Conservation (phyloP, 148 eudicot species). For the Hydrangea macrophylla region DNA sequence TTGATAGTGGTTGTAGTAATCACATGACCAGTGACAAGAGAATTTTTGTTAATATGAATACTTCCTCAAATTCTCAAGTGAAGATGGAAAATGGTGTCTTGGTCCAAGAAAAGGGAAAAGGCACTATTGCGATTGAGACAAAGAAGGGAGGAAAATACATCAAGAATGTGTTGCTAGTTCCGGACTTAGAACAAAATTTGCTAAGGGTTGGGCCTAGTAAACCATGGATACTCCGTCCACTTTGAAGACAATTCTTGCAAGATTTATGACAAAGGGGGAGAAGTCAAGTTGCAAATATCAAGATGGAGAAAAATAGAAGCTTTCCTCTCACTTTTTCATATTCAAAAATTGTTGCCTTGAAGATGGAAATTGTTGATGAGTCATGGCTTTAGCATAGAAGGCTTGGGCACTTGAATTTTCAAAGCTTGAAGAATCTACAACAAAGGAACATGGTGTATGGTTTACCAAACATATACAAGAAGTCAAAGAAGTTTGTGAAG, state of each 20-base stretch:
- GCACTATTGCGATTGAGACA: too few species aligned
- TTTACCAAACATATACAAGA: background rate
- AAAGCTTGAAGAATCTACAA: background rate
- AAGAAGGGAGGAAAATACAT: too few species aligned
- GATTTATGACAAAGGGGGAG: background rate
- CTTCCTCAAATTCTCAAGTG: too few species aligned
- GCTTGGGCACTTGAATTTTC: constrained; percentile 12
- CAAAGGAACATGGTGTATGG: background rate
- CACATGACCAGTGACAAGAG: too few species aligned
- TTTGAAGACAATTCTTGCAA: background rate
- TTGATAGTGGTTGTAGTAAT: too few species aligned
- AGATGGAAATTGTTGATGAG: background rate
- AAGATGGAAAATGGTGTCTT: too few species aligned
- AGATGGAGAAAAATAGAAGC: constrained; percentile 6
- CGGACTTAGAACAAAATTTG: too few species aligned
- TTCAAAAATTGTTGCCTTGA: background rate
- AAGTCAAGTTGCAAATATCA: background rate
- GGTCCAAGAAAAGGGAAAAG: too few species aligned
- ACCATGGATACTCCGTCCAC: background rate
- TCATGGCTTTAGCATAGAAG: constrained; percentile 14
- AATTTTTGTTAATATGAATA: too few species aligned
- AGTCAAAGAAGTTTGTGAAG: background rate
- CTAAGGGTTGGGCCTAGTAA: constrained; percentile 8
- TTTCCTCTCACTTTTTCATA: background rate
- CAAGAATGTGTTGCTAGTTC: too few species aligned